A percentile compares a stretch with the other conserved stretches of the same genome.
Conservation (phyloP, 345 rosid genomes). For the Ceriops decandra region DNA sequence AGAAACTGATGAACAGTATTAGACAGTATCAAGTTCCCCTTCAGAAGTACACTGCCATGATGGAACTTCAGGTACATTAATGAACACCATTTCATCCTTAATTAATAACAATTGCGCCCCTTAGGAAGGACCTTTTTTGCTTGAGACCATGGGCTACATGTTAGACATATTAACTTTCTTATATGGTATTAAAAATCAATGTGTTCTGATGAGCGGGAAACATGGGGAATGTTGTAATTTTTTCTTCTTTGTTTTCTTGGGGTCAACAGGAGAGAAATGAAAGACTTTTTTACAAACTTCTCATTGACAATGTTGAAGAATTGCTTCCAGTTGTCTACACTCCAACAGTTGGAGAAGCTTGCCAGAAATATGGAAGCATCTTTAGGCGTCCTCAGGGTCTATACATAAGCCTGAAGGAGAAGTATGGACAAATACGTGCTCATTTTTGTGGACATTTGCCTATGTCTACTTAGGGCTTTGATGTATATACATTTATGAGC, state of each 20-base stretch:
- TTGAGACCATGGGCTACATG: no score
- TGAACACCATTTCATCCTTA: background rate
- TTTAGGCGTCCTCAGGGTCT: constrained; percentile 27
- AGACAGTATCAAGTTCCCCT: constrained; percentile 23
- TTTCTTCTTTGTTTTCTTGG: background rate
- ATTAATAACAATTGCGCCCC: background rate
- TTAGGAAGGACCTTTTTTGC: no score
- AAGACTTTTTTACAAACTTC: constrained; percentile 24
- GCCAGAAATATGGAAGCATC: constrained; percentile 25
- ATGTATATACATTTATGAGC: background rate
- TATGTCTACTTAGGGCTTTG: background rate
- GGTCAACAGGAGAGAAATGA: constrained; percentile 22
- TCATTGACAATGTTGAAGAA: constrained; percentile 24
- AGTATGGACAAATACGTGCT: constrained; percentile 6
- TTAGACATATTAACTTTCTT: no score
- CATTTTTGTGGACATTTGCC: background rate
- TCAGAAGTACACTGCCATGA: constrained; percentile 23
- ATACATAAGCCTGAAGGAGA: constrained; percentile 23
- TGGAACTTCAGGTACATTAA: constrained; percentile 23
- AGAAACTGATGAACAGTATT: constrained; percentile 22
- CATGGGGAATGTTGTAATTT: background rate
- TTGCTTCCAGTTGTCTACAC: constrained; percentile 27
- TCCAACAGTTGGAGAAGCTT: constrained; percentile 26
- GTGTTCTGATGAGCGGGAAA: no score
- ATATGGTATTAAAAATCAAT: no score